Conservation (phyloP, 768 basidiomycete species). For the Royoungia palumana region DNA sequence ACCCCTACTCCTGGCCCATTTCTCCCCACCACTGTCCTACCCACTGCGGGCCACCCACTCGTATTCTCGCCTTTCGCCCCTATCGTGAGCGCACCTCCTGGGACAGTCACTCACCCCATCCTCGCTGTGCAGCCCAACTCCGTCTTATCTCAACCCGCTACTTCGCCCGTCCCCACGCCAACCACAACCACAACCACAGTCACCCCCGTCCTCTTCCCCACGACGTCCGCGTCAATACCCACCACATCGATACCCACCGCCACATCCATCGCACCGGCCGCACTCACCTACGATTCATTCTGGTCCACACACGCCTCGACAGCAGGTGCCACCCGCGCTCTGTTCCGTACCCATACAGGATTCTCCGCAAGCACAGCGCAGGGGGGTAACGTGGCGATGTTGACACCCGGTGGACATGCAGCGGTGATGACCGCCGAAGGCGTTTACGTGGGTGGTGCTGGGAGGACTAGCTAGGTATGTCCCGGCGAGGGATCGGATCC, state of each 20-base stretch:
- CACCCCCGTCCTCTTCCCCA: not conserved
- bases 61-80: not conserved
- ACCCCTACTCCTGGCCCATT: not conserved
- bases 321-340: slow-evolving; percentile 23
- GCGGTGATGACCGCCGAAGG: slow-evolving; percentile 33
- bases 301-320: slow-evolving; percentile 53
- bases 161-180: not conserved
- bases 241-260: not conserved
- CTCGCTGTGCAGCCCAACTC: not conserved
- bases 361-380: slow-evolving; percentile 25
- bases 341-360: slow-evolving; percentile 30
- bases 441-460: slow-evolving; percentile 29
- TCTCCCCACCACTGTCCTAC: slow-evolving; percentile 1
- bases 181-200: not conserved
- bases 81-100: not conserved
- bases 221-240: slow-evolving; percentile 6
- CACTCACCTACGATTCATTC: slow-evolving; percentile 59
- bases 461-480: not conserved
- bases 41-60: slow-evolving; percentile 12
- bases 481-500: not conserved
- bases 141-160: too few relatives aligned
- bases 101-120: not conserved
- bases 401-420: slow-evolving; percentile 30
- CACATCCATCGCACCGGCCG: slow-evolving; percentile 16
- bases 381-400: slow-evolving; percentile 29